Conservation (phyloP, 176 grass and related monocot species). For the Calamus simplicifolius region DNA sequence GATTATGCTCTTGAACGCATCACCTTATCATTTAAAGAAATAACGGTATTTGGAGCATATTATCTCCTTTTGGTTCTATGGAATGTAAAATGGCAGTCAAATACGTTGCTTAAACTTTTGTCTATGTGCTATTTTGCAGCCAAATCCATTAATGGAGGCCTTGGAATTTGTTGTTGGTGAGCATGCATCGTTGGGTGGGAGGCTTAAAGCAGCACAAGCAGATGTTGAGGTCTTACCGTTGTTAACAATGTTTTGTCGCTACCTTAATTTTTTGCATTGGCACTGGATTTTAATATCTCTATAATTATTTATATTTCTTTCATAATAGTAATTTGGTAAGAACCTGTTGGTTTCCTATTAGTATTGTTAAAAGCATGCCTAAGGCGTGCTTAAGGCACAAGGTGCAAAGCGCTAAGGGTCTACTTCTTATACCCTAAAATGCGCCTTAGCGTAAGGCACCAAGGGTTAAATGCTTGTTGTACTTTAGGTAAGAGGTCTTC, state of each 20-base stretch:
- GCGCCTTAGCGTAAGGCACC: no score
- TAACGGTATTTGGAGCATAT: conserved; percentile 37
- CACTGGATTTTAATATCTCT: no score
- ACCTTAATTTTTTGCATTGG: no score
- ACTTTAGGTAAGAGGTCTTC: no score
- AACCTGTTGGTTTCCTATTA: no score
- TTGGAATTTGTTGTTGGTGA: conserved; percentile 74
- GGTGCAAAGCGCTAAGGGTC: no score
- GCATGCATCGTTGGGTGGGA: conserved; percentile 46
- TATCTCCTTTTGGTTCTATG: neutral
- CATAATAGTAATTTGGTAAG: no score
- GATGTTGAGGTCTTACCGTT: conserved; percentile 54
- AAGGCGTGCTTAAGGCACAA: no score
- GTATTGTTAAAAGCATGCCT: no score
- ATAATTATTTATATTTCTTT: no score
- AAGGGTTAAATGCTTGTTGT: no score
- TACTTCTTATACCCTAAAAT: no score
- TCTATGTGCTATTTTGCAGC: conserved; percentile 23
- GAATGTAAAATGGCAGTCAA: neutral
- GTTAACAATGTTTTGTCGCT: neutral
- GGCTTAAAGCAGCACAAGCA: conserved; percentile 56
- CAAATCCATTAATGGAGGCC: conserved; percentile 33
- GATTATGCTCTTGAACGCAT: conserved; percentile 68
- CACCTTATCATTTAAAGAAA: conserved; percentile 81
- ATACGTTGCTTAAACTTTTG: neutral